These are phyloP conservation scores for Rhodotorula sp. DNA, from an alignment of 1,284 basidiomycete genomes.

Conservation along the genomic window DNA sequence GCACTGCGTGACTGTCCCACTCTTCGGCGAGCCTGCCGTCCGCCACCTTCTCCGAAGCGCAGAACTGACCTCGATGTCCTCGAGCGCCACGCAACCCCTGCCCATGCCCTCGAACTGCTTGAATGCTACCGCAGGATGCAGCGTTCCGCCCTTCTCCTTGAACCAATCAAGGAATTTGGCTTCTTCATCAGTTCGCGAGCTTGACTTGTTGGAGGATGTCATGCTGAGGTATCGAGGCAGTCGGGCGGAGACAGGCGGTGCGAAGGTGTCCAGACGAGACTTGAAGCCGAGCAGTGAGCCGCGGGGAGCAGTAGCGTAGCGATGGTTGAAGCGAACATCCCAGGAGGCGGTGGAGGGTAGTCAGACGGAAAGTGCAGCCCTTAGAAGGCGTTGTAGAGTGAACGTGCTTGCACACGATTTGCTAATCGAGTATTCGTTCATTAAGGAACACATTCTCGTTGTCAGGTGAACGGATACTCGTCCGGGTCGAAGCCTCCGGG, in stretches of 20 bases:
- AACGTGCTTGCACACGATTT: no score
- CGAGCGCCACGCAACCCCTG: constrained; percentile 67
- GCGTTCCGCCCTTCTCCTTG: constrained; percentile 46
- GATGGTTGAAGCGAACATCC: no score
- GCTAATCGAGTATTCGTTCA: no score
- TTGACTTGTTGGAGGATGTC: constrained; percentile 1
- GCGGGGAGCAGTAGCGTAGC: no score
- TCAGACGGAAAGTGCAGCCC: no score
- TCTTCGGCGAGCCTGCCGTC: background rate
- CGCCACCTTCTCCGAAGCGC: background rate
- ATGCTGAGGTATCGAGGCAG: background rate
- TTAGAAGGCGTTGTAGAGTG: no score
- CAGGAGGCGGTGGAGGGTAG: no score
- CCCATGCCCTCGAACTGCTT: constrained; percentile 60
- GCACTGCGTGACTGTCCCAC: no score
- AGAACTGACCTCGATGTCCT: constrained; percentile 64
- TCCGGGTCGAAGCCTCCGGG: no score
- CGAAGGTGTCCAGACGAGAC: background rate
- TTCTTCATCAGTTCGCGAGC: constrained; percentile 9
- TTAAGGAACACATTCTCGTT: no score
- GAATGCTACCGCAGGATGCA: constrained; percentile 54
- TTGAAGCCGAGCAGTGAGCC: no score
- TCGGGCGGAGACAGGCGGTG: background rate
- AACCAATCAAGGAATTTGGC: constrained; percentile 51
- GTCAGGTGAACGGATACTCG: no score